phyloP scores from a whole-genome alignment of 805 yeast species.

The Metschnikowia cubensis region DNA sequence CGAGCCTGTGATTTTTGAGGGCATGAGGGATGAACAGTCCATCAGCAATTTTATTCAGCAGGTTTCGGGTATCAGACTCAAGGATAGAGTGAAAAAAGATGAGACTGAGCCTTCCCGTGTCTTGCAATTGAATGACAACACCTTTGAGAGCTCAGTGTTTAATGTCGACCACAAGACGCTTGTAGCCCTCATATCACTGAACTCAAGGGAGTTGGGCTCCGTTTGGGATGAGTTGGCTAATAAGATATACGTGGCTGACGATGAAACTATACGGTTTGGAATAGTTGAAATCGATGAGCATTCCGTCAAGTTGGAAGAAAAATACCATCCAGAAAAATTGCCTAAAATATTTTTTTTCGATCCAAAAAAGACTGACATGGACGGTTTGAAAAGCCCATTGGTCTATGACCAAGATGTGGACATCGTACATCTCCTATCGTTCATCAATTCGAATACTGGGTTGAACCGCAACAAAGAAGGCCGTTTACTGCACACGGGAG shows the following conservation, averaged over 20 bases:
- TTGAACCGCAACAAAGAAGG: slow-evolving; percentile 32
- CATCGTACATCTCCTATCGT: slow-evolving; percentile 20
- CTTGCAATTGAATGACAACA: slow-evolving; percentile 18
- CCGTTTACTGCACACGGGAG: slow-evolving; percentile 28
- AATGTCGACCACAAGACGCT: slow-evolving; percentile 29
- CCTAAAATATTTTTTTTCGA: slow-evolving; percentile 57
- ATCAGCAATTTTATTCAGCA: slow-evolving; percentile 51
- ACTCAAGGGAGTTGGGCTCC: slow-evolving; percentile 41
- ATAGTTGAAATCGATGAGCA: slow-evolving; percentile 28
- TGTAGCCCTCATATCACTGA: slow-evolving; percentile 28
- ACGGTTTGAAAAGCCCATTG: slow-evolving; percentile 25
- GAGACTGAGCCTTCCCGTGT: slow-evolving; percentile 6
- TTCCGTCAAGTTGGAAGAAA: slow-evolving; percentile 12
- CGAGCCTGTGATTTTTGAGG: slow-evolving; percentile 53
- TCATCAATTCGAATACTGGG: slow-evolving; percentile 27
- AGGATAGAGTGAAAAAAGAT: slow-evolving; percentile 6
- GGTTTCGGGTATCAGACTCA: slow-evolving; percentile 26
- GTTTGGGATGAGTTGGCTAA: slow-evolving; percentile 47
- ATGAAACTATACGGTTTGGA: slow-evolving; percentile 31
- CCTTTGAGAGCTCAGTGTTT: slow-evolving; percentile 40
- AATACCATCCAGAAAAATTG: slow-evolving; percentile 41
- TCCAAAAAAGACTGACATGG: slow-evolving; percentile 19
- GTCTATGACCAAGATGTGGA: slow-evolving; percentile 25
- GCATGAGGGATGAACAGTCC: slow-evolving; percentile 48
- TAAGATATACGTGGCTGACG: slow-evolving; percentile 40